These are phyloP conservation scores for Aureobasidium sp. DNA, from an alignment of 2,329 filamentous ascomycete genomes.

Conservation along the genomic window DNA sequence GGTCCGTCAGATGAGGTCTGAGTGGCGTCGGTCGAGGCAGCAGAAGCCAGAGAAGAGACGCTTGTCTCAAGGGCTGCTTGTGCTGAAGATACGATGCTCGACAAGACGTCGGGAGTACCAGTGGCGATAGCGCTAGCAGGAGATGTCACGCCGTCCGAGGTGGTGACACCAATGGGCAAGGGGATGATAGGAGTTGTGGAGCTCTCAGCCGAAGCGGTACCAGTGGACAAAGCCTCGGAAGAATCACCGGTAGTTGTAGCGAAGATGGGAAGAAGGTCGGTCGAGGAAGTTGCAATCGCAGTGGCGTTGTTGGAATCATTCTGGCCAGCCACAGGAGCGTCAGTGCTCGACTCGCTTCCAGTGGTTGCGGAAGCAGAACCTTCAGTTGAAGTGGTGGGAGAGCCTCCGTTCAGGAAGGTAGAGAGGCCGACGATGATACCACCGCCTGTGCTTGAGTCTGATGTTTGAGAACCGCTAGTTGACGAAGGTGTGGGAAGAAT, in stretches of 20 bases:
- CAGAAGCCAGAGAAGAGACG: constrained; percentile 19
- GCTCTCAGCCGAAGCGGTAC: neutral
- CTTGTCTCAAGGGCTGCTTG: neutral
- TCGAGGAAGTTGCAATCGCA: neutral
- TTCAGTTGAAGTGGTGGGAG: constrained; percentile 5
- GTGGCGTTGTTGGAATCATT: neutral
- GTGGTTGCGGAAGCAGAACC: neutral
- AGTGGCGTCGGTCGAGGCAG: constrained; percentile 12
- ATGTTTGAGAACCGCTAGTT: constrained; percentile 1
- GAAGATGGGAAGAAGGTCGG: neutral
- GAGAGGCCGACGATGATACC: constrained; percentile 28
- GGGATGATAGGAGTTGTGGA: constrained; percentile 5
- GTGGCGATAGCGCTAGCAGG: neutral
- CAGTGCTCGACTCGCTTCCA: neutral
- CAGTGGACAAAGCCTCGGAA: neutral
- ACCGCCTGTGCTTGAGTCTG: constrained; percentile 12
- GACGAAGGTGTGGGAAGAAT: constrained; percentile 20
- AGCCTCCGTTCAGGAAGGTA: constrained; percentile 22
- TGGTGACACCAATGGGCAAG: neutral
- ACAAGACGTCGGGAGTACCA: constrained; percentile 8
- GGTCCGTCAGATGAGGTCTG: constrained; percentile 11
- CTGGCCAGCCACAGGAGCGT: neutral
- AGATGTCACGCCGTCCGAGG: neutral
- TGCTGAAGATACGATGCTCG: constrained; percentile 16
- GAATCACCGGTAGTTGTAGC: neutral